Percentiles rank a stretch among this genome's conserved stretches.
Evolutionary conservation across 2,329 filamentous ascomycete species (phyloP).

Genomic region (Exophiala sp.): DNA sequence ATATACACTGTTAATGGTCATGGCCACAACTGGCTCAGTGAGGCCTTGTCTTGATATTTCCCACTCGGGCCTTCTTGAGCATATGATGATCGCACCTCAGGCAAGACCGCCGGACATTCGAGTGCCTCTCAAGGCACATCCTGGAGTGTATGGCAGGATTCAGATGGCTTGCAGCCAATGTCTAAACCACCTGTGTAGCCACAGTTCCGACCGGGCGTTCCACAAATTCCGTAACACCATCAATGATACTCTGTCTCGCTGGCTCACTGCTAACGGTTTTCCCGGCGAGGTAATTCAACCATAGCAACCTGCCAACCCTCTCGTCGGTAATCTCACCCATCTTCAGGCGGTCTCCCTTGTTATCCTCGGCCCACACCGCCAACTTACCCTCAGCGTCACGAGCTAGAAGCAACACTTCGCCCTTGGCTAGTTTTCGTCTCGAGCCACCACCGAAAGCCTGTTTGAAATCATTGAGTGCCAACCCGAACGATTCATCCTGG

Average conservation of each 20-base stretch:
- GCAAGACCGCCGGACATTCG: too few relatives aligned
- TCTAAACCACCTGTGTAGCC: conserved; percentile 67
- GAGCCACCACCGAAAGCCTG: conserved; percentile 69
- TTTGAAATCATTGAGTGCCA: conserved; percentile 71
- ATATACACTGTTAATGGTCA: too few relatives aligned
- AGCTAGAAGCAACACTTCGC: conserved; percentile 66
- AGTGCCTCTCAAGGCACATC: too few relatives aligned
- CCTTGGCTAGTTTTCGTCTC: conserved; percentile 65
- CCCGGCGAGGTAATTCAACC: conserved; percentile 85
- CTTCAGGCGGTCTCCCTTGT: conserved; percentile 44
- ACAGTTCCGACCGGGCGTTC: conserved; percentile 83
- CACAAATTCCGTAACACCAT: conserved; percentile 82
- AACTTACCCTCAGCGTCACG: conserved; percentile 62
- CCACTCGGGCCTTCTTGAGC: too few relatives aligned
- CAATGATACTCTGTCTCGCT: conserved; percentile 72
- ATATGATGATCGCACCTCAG: too few relatives aligned
- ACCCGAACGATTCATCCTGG: conserved; percentile 66
- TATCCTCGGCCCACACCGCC: conserved; percentile 58
- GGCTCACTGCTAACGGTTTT: conserved; percentile 79
- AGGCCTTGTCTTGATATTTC: too few relatives aligned
- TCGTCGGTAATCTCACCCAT: conserved; percentile 73
- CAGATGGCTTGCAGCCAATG: too few relatives aligned
- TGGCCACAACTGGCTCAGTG: too few relatives aligned
- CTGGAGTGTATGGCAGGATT: too few relatives aligned
- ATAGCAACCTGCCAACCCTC: conserved; percentile 71